Evolutionary conservation across 257 asterid genomes (phyloP), one percentile per base, ranked within the genome.

Genomic region (Echium plantagineum): DNA sequence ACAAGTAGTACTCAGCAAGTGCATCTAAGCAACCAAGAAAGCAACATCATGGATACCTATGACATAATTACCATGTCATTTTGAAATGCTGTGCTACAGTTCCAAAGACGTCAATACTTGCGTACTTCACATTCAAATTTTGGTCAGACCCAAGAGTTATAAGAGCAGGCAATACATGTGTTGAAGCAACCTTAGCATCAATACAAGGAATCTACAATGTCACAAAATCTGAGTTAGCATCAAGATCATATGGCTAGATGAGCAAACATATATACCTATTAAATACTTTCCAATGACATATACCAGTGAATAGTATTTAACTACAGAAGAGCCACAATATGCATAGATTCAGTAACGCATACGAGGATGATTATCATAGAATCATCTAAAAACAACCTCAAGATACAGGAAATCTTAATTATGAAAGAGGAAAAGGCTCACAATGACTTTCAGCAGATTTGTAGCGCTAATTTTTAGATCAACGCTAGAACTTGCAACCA

Each of bases 91-190:
- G 96, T 4, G 99, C 99, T 63, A 93, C 97, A 64, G 97, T 76
- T 72, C 97, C 99, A 58, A 93, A 89, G 55, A 97, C 97, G 57
- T 89, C 94, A 66, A 89, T 93, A 77, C 97, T 89, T 67, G 96
- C 96, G 65, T 83, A 79, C 76, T 93, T 89, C 24, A 89, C 99
- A 46, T 76, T 80, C 78, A 89, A 77, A 75, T 89, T 89, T 80
- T 84, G 99, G 82, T 93, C 99, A 57, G 99, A 84, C 52, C 99
- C 99, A 62, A 93, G 97, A 18, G 99, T 93, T 66, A 93, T 90
- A 57, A 93, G 95, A 61, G 96, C 99, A 70, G 97, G 99, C 74
- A 93, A 77, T 65, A 89, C 91, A 70, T 89, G 90, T 69, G 89
- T 72, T 5, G 99, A 78, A 70, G 94, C 95, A 59, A 81, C 86